phyloP scores from a whole-genome alignment of 805 yeast species.

The Yamadazyma olivae region DNA sequence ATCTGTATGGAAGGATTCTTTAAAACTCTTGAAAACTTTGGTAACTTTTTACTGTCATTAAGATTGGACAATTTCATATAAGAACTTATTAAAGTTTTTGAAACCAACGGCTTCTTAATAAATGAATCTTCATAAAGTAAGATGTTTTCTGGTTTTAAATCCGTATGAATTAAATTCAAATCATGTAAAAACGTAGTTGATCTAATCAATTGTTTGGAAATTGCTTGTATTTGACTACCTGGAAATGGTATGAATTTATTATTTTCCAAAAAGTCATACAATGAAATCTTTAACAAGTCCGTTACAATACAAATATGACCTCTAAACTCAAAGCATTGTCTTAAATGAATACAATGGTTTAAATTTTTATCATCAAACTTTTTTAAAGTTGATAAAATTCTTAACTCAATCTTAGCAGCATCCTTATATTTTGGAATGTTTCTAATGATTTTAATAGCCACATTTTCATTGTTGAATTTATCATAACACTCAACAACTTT shows the following conservation, averaged over 20 bases:
- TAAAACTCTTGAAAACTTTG: constrained; percentile 47
- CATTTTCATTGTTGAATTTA: constrained; percentile 50
- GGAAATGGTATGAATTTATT: constrained; percentile 90
- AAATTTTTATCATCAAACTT: constrained; percentile 64
- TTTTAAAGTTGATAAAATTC: constrained; percentile 74
- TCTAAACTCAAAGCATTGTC: constrained; percentile 88
- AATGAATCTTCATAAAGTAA: constrained; percentile 57
- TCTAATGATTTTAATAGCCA: constrained; percentile 90
- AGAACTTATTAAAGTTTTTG: constrained; percentile 31
- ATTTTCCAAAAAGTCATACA: constrained; percentile 85
- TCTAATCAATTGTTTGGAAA: constrained; percentile 79
- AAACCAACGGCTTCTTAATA: constrained; percentile 31
- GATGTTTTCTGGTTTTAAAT: constrained; percentile 94
- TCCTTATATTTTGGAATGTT: constrained; percentile 93
- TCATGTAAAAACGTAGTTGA: constrained; percentile 90
- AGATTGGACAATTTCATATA: constrained; percentile 23
- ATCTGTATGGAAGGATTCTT: constrained; percentile 79
- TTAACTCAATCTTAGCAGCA: constrained; percentile 88
- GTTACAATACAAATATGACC: constrained; percentile 95
- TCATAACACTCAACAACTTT: constrained; percentile 86
- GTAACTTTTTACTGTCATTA: constrained; percentile 20
- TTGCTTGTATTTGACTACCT: constrained; percentile 86
- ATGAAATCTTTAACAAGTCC: constrained; percentile 76
- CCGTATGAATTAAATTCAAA: constrained; percentile 89
- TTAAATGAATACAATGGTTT: constrained; percentile 78